These are phyloP conservation scores for Ophiostoma sp. DNA, from an alignment of 2,329 filamentous ascomycete species.

Conservation along the genomic window DNA sequence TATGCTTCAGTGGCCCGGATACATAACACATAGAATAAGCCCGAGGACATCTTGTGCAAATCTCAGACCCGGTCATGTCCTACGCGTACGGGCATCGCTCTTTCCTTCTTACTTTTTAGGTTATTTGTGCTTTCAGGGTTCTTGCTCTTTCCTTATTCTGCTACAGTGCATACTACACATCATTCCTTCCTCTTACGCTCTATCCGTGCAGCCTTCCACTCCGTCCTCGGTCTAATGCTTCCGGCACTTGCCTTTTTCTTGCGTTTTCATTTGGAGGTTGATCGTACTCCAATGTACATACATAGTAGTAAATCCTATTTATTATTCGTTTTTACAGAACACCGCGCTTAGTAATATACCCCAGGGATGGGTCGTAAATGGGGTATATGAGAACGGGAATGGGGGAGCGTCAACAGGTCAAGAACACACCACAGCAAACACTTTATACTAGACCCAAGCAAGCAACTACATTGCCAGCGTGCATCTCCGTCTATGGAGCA, in stretches of 20 bases:
- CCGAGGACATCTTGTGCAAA: background rate
- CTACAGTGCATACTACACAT: background rate
- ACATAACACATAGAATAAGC: background rate
- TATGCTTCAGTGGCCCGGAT: background rate
- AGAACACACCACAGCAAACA: background rate
- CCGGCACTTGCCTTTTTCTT: background rate
- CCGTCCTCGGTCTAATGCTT: conserved; percentile 5
- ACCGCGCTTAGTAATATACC: background rate
- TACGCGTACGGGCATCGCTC: background rate
- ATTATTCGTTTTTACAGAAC: no score
- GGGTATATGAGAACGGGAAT: background rate
- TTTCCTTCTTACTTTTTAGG: background rate
- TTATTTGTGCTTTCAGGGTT: background rate
- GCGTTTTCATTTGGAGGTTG: background rate
- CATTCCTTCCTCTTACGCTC: background rate
- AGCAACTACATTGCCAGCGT: background rate
- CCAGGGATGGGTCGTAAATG: conserved; percentile 3
- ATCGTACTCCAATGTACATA: no score
- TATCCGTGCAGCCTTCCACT: background rate
- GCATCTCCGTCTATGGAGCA: background rate
- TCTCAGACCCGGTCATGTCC: background rate
- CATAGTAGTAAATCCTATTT: no score
- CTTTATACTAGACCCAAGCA: background rate
- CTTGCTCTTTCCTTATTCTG: background rate
- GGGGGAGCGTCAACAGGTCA: background rate